These are phyloP conservation scores for Trichosporon sp. DNA, from an alignment of 1,284 basidiomycete genomes.

Conservation along the genomic window DNA sequence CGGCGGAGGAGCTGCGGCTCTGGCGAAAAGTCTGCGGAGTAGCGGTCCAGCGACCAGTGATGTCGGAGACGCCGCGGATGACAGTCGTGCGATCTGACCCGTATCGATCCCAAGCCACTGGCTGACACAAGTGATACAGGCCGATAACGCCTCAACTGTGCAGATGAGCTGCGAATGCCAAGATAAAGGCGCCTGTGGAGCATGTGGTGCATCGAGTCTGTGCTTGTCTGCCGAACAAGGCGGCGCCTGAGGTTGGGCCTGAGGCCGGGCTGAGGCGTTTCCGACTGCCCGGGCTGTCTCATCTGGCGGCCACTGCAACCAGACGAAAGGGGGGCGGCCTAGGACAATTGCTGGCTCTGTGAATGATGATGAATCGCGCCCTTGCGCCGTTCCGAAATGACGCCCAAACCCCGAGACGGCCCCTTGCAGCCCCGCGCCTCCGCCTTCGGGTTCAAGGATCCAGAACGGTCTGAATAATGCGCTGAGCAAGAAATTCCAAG, in stretches of 20 bases:
- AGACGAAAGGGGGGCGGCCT: background rate
- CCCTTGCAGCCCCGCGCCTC: constrained; percentile 6
- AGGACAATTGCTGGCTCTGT: background rate
- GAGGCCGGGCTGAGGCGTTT: background rate
- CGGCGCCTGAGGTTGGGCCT: background rate
- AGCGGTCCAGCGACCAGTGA: background rate
- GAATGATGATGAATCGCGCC: background rate
- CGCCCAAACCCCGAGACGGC: constrained; percentile 4
- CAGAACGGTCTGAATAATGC: constrained; percentile 13
- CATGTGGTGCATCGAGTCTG: background rate
- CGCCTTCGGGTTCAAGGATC: background rate
- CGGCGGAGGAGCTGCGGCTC: background rate
- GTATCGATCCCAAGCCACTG: background rate
- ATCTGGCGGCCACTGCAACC: background rate
- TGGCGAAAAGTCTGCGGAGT: background rate
- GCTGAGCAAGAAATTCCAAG: background rate
- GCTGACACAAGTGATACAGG: background rate
- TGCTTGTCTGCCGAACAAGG: constrained; percentile 3
- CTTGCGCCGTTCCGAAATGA: background rate
- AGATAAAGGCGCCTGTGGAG: background rate
- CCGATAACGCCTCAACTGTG: background rate
- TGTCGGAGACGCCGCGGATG: background rate
- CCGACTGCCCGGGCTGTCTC: background rate
- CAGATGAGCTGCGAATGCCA: background rate
- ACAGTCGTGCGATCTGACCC: background rate